A percentile compares a stretch with the other conserved stretches of the same genome.
Evolutionary conservation across 2,329 filamentous ascomycete species (phyloP).

Genomic region (Cladosporium sp.): DNA sequence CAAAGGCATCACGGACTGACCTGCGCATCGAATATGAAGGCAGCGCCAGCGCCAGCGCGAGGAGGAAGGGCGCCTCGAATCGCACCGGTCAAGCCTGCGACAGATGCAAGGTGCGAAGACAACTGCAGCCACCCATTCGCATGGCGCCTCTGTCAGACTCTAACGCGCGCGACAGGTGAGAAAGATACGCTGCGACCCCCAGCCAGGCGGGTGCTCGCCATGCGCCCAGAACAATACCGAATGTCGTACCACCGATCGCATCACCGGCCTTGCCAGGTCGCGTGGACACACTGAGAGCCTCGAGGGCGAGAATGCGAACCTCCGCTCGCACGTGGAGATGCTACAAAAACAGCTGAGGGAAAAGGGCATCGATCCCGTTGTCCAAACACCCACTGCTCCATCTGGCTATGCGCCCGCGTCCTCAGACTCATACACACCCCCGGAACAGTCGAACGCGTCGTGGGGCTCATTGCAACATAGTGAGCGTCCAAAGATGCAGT

Average conservation of each 20-base stretch:
- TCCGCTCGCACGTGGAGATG: constrained; percentile 62
- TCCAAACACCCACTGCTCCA: constrained; percentile 11
- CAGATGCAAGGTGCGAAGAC: constrained; percentile 70
- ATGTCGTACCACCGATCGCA: constrained; percentile 81
- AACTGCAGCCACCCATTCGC: background rate
- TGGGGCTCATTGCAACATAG: background rate
- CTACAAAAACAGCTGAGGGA: constrained; percentile 62
- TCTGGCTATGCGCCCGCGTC: constrained; percentile 6
- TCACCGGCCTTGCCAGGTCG: constrained; percentile 73
- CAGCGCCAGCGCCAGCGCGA: constrained; percentile 15
- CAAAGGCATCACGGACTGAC: constrained; percentile 11
- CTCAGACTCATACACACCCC: background rate
- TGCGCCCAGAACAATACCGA: constrained; percentile 71
- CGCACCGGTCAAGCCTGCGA: constrained; percentile 83
- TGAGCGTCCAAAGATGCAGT: background rate
- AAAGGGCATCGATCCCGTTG: constrained; percentile 52
- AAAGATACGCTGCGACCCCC: constrained; percentile 82
- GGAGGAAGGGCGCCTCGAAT: constrained; percentile 50
- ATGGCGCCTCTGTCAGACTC: background rate
- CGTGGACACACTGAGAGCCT: constrained; percentile 74
- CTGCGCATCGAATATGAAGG: constrained; percentile 10
- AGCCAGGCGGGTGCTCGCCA: constrained; percentile 74
- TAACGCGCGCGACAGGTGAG: constrained; percentile 53
- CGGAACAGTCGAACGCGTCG: background rate
- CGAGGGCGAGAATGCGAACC: constrained; percentile 65